Conservation (phyloP, 306 rosid genomes). For the Prosopis cineraria region DNA sequence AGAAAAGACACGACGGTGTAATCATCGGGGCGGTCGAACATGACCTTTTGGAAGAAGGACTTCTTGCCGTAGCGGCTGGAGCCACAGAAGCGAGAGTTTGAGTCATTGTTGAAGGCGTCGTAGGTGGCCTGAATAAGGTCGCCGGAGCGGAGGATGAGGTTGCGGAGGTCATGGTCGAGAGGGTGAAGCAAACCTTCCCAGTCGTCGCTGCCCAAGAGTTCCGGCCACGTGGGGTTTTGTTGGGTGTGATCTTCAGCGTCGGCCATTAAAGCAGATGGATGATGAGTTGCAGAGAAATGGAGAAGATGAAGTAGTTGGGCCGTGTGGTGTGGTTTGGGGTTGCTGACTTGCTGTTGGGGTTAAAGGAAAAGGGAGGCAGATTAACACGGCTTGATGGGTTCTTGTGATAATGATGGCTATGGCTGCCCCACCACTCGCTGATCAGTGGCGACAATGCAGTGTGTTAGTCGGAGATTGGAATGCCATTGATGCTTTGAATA, state of each 20-base stretch:
- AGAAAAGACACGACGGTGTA: slow-evolving; percentile 54
- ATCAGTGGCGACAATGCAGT: not conserved
- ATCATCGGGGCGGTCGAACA: slow-evolving; percentile 43
- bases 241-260: not conserved
- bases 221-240: slow-evolving; percentile 43
- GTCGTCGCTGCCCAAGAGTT: slow-evolving; percentile 51
- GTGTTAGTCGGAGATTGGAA: not conserved
- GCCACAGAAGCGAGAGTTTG: slow-evolving; percentile 66
- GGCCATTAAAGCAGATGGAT: not conserved
- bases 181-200: slow-evolving; percentile 66
- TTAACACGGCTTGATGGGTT: not conserved
- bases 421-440: slow-evolving; percentile 11
- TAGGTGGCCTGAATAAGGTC: slow-evolving; percentile 75
- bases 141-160: slow-evolving; percentile 65
- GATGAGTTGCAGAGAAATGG: not conserved
- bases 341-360: not conserved
- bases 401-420: not conserved
- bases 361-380: not conserved
- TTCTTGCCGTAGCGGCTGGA: slow-evolving; percentile 62
- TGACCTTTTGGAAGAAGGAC: slow-evolving; percentile 60
- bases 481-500: not conserved
- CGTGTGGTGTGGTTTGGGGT: not conserved
- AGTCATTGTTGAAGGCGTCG: slow-evolving; percentile 73
- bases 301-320: not conserved
- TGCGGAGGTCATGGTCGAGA: slow-evolving; percentile 49